Conservation (phyloP, 1,284 basidiomycete species). For the Polyporus tsugae region DNA sequence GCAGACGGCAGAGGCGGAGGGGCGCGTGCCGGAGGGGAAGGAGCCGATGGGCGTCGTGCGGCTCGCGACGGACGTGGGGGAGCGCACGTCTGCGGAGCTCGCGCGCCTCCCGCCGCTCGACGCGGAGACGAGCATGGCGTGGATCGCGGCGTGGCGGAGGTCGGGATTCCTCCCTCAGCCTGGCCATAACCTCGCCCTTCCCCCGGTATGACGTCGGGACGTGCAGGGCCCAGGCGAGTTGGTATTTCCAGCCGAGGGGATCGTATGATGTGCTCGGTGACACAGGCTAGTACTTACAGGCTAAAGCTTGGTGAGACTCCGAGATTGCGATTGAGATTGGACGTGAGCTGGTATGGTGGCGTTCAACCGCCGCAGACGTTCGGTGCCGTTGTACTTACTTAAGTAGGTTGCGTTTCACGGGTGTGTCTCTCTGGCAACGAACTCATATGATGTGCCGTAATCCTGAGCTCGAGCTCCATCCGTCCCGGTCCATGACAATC, state of each 20-base stretch:
- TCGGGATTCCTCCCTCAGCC: constrained; percentile 13
- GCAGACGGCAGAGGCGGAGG: background rate
- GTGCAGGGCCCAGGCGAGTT: background rate
- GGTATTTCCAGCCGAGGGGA: background rate
- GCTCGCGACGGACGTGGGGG: constrained; percentile 21
- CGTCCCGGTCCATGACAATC: too few species aligned
- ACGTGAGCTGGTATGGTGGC: background rate
- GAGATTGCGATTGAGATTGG: background rate
- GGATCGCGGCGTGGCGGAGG: constrained; percentile 16
- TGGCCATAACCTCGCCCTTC: background rate
- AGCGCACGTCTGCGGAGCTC: constrained; percentile 15
- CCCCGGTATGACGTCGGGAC: background rate
- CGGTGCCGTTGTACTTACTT: background rate
- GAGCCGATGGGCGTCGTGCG: constrained; percentile 19
- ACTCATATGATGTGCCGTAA: background rate
- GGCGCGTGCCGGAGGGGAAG: constrained; percentile 4
- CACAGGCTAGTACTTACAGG: too few species aligned
- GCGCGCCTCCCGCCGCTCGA: constrained; percentile 11
- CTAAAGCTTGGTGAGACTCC: background rate
- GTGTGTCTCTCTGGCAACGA: background rate
- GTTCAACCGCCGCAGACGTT: constrained; percentile 8
- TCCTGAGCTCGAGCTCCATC: too few species aligned
- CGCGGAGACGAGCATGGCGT: constrained; percentile 4
- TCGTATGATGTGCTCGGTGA: background rate
- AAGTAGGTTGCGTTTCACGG: background rate